These are phyloP conservation scores for Chrysophaeum taylorii DNA, from an alignment of 352 stramenopile genomes.

Conservation along the genomic window DNA sequence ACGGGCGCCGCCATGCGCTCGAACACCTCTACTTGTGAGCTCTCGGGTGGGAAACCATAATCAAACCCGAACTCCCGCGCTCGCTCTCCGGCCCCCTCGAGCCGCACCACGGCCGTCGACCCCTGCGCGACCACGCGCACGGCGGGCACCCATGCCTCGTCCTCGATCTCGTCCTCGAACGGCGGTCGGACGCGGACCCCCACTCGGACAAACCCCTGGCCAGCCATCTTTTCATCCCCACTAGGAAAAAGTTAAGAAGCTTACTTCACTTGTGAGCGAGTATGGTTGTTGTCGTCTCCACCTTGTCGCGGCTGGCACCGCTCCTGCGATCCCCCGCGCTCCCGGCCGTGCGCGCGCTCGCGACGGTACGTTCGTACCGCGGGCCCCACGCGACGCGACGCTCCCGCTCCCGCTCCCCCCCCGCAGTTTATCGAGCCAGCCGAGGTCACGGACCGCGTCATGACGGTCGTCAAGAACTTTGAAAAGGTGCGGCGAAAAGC, in stretches of 20 bases:
- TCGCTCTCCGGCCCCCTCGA: not conserved
- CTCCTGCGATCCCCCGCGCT: not conserved
- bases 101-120: conserved; percentile 7
- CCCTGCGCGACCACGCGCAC: no score
- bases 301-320: no score
- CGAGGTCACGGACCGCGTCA: conserved; percentile 91
- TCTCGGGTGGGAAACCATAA: conserved; percentile 17
- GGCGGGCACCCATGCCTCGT: no score
- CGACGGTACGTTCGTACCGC: not conserved
- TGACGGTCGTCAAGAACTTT: conserved; percentile 98
- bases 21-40: not conserved
- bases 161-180: conserved; percentile 2
- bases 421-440: conserved; percentile 66
- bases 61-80: conserved; percentile 20
- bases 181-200: conserved; percentile 20
- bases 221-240: no score
- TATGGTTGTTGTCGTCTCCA: no score
- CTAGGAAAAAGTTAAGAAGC: no score
- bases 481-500: conserved; percentile 87
- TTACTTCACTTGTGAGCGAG: no score
- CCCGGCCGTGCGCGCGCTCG: not conserved
- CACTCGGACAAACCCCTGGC: no score
- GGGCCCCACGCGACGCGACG: not conserved
- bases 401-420: not conserved
- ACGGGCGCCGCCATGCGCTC: not conserved